Base-by-base conservation (phyloP, 2,329 filamentous ascomycete genomes). In the Paracoccidioides lutzii region DNA sequence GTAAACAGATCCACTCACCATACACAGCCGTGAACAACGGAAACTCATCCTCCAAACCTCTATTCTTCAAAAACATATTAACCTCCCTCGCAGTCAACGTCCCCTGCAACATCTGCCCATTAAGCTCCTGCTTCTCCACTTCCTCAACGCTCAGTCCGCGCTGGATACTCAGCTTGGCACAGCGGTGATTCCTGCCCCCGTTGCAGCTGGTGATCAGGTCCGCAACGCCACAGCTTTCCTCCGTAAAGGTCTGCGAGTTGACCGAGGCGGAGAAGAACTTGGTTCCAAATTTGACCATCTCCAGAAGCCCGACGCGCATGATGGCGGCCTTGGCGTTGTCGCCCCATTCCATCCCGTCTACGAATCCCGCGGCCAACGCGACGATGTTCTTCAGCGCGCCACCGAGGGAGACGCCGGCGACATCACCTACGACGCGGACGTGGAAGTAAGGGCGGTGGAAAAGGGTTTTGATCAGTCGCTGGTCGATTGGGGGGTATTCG, bases 301-400 rank as follows among this genome's bases (percentile, higher is more conserved):
- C 93, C 64, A 96, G 79, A 48, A 98, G 81, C 6, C 93, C 93
- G 22, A 97, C 86, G 44, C 93, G 87, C 89, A 98, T 97, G 58
- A 98, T 85, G 48, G 93, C 93, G n/a, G 93, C 90, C 76, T 98
- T 97, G 62, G 91, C 91, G 64, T 97, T 98, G 76, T 97, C 90
- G 66, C 93, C 93, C 91, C 93, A 98, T 61, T 91, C 91, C 59
- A 91, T 82, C 40, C 93, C 93, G 61, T 95, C 89, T 46, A 97
- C 90, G 71, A 95, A 98, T 57, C 93, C 93, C 37, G 93, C 90
- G 4, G 90, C 91, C 15, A 98, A 76, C 4, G 93, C 93, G 55
- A 98, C 88, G 61, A 98, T 85, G 76, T 98, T 98, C 79, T 98
- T 98, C 63, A 98, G 77, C 0, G 93, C 93, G 58, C 93, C 93